These are phyloP conservation scores for Aspergillus aculeatus DNA, from an alignment of 2,329 filamentous ascomycete species.

Conservation along the genomic window DNA sequence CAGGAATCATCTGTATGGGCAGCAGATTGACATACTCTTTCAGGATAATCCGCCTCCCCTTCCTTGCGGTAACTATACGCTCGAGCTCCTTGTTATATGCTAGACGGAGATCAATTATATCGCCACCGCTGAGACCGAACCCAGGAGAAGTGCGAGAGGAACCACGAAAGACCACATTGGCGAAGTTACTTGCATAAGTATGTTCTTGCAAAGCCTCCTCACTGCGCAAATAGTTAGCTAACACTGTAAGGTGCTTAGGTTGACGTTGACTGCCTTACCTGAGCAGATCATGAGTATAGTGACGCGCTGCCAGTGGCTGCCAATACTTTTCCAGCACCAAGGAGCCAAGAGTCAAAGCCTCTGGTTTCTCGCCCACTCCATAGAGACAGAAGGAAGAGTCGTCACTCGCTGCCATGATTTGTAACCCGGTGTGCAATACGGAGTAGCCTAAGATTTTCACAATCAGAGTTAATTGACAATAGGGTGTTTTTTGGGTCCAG, in stretches of 20 bases:
- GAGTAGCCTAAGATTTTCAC: neutral
- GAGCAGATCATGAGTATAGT: slow-evolving; percentile 24
- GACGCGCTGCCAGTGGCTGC: slow-evolving; percentile 26
- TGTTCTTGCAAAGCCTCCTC: slow-evolving; percentile 18
- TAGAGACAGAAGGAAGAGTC: slow-evolving; percentile 28
- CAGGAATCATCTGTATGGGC: neutral
- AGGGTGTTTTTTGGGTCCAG: neutral
- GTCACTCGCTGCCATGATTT: slow-evolving; percentile 15
- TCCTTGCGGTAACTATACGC: slow-evolving; percentile 22
- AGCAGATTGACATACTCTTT: slow-evolving; percentile 24
- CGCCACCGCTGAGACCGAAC: slow-evolving; percentile 20
- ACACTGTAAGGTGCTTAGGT: neutral
- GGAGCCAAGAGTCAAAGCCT: slow-evolving; percentile 26
- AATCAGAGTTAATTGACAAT: neutral
- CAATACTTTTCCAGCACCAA: slow-evolving; percentile 28
- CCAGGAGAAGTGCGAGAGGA: slow-evolving; percentile 17
- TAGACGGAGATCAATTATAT: slow-evolving; percentile 24
- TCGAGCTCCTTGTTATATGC: slow-evolving; percentile 24
- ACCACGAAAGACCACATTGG: slow-evolving; percentile 21
- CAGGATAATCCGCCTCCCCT: slow-evolving; percentile 16
- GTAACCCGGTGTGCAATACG: neutral
- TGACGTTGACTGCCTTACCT: slow-evolving; percentile 11
- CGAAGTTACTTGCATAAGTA: slow-evolving; percentile 18
- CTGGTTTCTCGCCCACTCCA: slow-evolving; percentile 26
- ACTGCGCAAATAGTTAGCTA: slow-evolving; percentile 9